Percentiles rank a stretch among this genome's conserved stretches.
Conservation (phyloP, 2,329 filamentous ascomycete species). For the Aspergillus felis region DNA sequence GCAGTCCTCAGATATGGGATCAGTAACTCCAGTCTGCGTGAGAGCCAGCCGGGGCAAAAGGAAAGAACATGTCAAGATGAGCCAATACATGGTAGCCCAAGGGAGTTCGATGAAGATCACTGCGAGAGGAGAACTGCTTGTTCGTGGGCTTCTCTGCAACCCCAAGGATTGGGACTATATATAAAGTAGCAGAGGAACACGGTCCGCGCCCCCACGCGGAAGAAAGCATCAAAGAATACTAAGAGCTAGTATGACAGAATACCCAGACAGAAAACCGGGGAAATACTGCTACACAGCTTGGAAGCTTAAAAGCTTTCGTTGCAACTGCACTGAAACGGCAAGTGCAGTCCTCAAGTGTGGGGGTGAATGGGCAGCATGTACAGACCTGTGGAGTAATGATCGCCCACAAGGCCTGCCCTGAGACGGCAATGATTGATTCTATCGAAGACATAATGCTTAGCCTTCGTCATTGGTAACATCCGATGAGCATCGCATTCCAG, state of each 20-base stretch:
- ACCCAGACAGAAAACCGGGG: background rate
- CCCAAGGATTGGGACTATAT: background rate
- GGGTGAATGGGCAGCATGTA: background rate
- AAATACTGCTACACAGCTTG: background rate
- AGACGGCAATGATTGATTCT: background rate
- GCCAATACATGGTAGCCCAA: conserved; percentile 1
- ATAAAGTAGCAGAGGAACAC: background rate
- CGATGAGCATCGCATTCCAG: background rate
- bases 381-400: background rate
- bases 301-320: background rate
- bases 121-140: background rate
- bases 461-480: background rate
- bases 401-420: background rate
- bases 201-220: background rate
- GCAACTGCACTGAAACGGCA: background rate
- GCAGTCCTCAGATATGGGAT: conserved; percentile 28
- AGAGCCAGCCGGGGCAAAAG: conserved; percentile 9
- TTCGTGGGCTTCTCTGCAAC: background rate
- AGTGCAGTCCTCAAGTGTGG: conserved; percentile 1
- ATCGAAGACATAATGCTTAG: background rate
- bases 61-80: background rate
- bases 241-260: background rate
- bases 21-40: conserved; percentile 25
- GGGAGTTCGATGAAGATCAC: background rate
- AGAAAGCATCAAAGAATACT: background rate